Evolutionary conservation across 2,329 filamentous ascomycete species (phyloP).

Genomic region (Knufia fluminis): DNA sequence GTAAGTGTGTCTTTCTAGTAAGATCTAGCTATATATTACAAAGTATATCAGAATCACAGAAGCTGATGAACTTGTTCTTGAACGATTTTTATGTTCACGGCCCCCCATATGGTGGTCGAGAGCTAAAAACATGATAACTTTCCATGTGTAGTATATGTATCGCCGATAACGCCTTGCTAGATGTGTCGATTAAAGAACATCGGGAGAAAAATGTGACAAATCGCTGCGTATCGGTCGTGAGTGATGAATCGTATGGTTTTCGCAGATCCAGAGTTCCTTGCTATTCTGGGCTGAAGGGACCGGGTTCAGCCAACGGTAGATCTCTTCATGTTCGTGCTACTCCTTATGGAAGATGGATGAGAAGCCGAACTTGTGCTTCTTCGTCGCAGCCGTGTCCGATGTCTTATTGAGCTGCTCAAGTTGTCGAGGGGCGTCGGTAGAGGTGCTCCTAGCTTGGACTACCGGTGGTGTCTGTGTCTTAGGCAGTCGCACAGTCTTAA

Average conservation of each 20-base stretch:
- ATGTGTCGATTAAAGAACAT: not conserved
- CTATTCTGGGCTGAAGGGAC: too few species aligned
- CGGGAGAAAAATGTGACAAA: not conserved
- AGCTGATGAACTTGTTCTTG: too few species aligned
- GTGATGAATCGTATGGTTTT: not conserved
- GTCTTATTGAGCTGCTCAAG: not conserved
- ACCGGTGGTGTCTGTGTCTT: conserved; percentile 1
- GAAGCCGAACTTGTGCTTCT: not conserved
- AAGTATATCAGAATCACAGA: too few species aligned
- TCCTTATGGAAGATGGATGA: not conserved
- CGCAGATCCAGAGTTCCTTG: too few species aligned
- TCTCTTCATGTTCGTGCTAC: not conserved
- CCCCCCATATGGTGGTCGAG: too few species aligned
- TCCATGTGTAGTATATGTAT: not conserved
- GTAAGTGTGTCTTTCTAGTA: too few species aligned
- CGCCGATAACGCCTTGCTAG: not conserved
- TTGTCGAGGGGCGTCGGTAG: not conserved
- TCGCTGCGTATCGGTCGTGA: not conserved
- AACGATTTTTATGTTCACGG: too few species aligned
- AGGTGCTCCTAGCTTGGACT: not conserved
- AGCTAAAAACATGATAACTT: too few species aligned
- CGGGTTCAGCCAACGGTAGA: not conserved
- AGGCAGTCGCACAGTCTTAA: conserved; percentile 5
- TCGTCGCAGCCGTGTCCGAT: not conserved
- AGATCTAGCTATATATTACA: too few species aligned